Percentiles rank a stretch among this genome's conserved stretches.
Conservation (phyloP, 2,329 filamentous ascomycete species). For the Thelonectria blattea region DNA sequence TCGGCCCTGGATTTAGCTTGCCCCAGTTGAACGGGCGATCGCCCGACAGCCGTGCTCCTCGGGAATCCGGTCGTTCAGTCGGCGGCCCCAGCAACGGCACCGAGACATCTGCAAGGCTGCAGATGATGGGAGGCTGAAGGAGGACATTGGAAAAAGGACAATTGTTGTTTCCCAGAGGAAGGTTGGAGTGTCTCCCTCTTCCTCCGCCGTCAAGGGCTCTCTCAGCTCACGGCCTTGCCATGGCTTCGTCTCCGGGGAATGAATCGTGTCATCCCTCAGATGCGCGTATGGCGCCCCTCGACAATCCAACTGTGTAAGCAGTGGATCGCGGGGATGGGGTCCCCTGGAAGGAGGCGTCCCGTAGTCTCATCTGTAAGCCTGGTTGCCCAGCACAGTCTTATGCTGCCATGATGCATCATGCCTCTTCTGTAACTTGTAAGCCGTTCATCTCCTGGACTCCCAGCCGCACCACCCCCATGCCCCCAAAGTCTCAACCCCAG, state of each 20-base stretch:
- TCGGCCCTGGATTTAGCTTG: neutral
- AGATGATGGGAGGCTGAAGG: neutral
- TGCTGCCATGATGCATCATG: neutral
- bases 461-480: neutral
- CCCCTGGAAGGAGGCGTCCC: neutral
- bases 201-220: neutral
- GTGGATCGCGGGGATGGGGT: neutral
- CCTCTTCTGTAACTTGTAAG: neutral
- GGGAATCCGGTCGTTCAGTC: slow-evolving; percentile 23
- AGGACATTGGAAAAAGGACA: neutral
- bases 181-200: neutral
- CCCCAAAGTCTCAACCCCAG: neutral
- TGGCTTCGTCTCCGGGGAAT: neutral
- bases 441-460: neutral
- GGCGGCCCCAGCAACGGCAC: slow-evolving; percentile 21
- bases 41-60: slow-evolving; percentile 37
- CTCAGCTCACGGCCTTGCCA: neutral
- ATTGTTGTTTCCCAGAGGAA: neutral
- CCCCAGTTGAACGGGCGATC: slow-evolving; percentile 34
- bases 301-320: neutral
- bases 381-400: neutral
- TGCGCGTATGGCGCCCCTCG: neutral
- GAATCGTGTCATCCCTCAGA: neutral
- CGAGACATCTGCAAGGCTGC: slow-evolving; percentile 23
- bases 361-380: neutral